Evolutionary conservation across 2,329 filamentous ascomycete species (phyloP).

Genomic region (Cladosporium sp.): DNA sequence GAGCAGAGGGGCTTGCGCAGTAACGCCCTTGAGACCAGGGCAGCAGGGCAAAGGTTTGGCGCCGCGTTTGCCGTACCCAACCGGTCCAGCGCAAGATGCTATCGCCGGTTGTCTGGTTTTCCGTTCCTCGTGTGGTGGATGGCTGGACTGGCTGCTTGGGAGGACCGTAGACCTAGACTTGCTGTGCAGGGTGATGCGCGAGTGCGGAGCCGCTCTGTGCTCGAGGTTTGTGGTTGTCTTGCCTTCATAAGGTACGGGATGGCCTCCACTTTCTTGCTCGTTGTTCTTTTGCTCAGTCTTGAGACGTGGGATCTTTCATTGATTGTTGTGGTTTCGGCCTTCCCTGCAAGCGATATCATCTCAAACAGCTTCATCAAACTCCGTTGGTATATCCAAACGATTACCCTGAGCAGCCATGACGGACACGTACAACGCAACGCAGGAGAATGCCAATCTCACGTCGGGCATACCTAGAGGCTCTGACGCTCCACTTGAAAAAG

Average conservation of each 20-base stretch:
- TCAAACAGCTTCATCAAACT: slow-evolving; percentile 10
- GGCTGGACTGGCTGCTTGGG: too few species aligned
- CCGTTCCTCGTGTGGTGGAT: too few species aligned
- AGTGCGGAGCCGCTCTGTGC: slow-evolving; percentile 18
- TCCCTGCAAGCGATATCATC: slow-evolving; percentile 13
- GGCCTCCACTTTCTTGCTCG: neutral
- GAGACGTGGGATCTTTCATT: neutral
- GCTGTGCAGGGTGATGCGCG: neutral
- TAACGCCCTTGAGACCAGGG: neutral
- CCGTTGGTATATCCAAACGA: slow-evolving; percentile 15
- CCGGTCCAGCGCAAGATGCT: slow-evolving; percentile 2
- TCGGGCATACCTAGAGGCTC: slow-evolving; percentile 13
- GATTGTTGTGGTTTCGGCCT: slow-evolving; percentile 6
- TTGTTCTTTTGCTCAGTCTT: slow-evolving; percentile 1
- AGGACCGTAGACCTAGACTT: too few species aligned
- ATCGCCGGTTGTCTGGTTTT: too few species aligned
- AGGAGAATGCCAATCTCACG: slow-evolving; percentile 26
- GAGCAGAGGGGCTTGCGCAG: slow-evolving; percentile 1
- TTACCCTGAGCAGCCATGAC: slow-evolving; percentile 15
- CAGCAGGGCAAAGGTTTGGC: slow-evolving; percentile 14
- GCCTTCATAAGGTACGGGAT: slow-evolving; percentile 11
- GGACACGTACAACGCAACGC: slow-evolving; percentile 21
- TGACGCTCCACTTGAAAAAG: slow-evolving; percentile 39
- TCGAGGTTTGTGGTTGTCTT: neutral
- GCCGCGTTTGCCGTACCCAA: slow-evolving; percentile 11